Conservation (phyloP, 495 filamentous ascomycete species). For the Penicillium waksmanii region DNA sequence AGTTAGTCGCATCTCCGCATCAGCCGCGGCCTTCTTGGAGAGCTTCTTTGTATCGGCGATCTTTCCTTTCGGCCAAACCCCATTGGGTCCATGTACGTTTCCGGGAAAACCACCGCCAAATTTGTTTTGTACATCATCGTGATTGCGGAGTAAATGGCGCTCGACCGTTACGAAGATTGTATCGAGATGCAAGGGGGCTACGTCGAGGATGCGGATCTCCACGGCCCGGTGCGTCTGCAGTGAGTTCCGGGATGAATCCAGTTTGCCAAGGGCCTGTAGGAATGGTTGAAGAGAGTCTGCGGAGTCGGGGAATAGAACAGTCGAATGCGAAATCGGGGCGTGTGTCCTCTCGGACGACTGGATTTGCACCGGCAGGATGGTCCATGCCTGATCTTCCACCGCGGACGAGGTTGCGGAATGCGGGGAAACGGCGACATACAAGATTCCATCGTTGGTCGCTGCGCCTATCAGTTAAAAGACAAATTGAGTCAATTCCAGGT, state of each 20-base stretch:
- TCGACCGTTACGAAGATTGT: conserved; percentile 86
- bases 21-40: conserved; percentile 39
- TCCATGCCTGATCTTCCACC: conserved; percentile 74
- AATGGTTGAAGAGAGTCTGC: conserved; percentile 80
- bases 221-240: conserved; percentile 61
- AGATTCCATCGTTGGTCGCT: conserved; percentile 36
- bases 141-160: conserved; percentile 66
- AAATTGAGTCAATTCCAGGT: not conserved
- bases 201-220: conserved; percentile 81
- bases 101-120: conserved; percentile 64
- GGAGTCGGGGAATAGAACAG: conserved; percentile 80
- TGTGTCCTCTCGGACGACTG: conserved; percentile 77
- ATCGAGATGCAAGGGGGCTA: conserved; percentile 76
- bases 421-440: conserved; percentile 80
- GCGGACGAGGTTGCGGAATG: conserved; percentile 66
- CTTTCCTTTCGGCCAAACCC: conserved; percentile 46
- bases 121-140: conserved; percentile 63
- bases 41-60: conserved; percentile 40
- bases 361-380: conserved; percentile 73
- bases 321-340: conserved; percentile 72
- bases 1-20: conserved; percentile 68
- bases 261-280: conserved; percentile 63
- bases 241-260: conserved; percentile 56
- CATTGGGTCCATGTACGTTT: conserved; percentile 37
- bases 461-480: conserved; percentile 14